Base-by-base conservation (phyloP, 306 rosid species). In the Sphenostylis stenocarpa region DNA sequence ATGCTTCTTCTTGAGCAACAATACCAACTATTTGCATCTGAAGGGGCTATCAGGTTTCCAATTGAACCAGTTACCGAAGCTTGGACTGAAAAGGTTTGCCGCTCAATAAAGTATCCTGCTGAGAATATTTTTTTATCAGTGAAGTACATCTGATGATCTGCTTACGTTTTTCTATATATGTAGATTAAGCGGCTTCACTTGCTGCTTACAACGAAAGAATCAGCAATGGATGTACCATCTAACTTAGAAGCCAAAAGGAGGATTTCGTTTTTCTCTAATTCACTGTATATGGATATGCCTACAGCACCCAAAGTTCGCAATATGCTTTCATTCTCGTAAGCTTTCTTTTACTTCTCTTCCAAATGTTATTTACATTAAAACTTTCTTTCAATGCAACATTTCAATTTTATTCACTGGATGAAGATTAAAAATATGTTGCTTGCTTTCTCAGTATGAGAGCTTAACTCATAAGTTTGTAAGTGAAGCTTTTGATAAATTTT, bases 251-350 rank as follows among this genome's bases (percentile, higher is more conserved):
- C 98, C 62, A 92, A 93, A 84, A 83, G 98, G 80, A 90, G 98
- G 2, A 95, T 95, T 67, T 90, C 98, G 2, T 95, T 90, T 87
- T 95, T 95, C 83, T 92, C 97, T 52, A 95, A 95, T 89, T 95
- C 98, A 49, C 79, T 95, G 77, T 95, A 86, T 86, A 95, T 95
- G 98, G 89, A 92, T 65, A 95, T 95, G 98, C 98, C 96, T 81
- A 60, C 88, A 39, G 89, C 98, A 34, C 98, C 98, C 63, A 95
- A 92, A 95, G 97, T 95, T 77, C 97, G 93, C 81, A 92, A 95
- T 78, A 95, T 95, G 98, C 98, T 95, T 58, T 95, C 98, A 41
- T 95, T 95, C 96, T 92, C 98, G 98, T 95, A 91, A 87, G 98
- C 17, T 57, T 51, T 65, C 77, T 21, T 58, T n/a, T 45, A 63